Conservation (phyloP, 2,329 filamentous ascomycete genomes). For the Teratosphaeria destructans region DNA sequence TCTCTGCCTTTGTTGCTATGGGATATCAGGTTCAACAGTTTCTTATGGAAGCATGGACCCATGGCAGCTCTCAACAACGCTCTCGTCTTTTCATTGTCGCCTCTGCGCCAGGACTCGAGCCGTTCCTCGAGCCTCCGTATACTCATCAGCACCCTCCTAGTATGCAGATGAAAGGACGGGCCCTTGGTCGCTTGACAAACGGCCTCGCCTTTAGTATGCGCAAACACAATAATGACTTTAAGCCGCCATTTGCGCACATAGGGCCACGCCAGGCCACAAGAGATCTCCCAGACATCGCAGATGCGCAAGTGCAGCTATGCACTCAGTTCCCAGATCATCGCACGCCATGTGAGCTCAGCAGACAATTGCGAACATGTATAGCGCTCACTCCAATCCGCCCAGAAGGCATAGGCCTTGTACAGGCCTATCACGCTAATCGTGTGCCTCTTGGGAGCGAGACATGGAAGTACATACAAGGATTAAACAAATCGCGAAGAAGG, state of each 20-base stretch:
- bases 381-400: conserved; percentile 49
- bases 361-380: conserved; percentile 37
- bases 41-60: conserved; percentile 58
- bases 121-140: conserved; percentile 46
- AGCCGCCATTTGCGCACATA: conserved; percentile 52
- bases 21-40: conserved; percentile 66
- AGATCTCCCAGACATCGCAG: conserved; percentile 54
- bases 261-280: conserved; percentile 43
- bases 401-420: conserved; percentile 20
- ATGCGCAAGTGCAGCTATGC: conserved; percentile 52
- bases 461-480: conserved; percentile 10
- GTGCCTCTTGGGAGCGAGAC: conserved; percentile 17
- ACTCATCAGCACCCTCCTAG: conserved; percentile 52
- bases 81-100: conserved; percentile 61
- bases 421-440: conserved; percentile 17
- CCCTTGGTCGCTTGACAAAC: conserved; percentile 50
- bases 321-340: conserved; percentile 60
- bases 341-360: conserved; percentile 32
- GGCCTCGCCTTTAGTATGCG: conserved; percentile 50
- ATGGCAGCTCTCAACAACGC: conserved; percentile 56
- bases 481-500: conserved; percentile 12
- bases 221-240: conserved; percentile 23
- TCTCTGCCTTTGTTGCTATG: conserved; percentile 62
- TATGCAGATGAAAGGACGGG: conserved; percentile 14
- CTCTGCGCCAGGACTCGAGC: conserved; percentile 52